Base-by-base conservation (phyloP, 2,329 filamentous ascomycete genomes). In the Aspergillus sojae region DNA sequence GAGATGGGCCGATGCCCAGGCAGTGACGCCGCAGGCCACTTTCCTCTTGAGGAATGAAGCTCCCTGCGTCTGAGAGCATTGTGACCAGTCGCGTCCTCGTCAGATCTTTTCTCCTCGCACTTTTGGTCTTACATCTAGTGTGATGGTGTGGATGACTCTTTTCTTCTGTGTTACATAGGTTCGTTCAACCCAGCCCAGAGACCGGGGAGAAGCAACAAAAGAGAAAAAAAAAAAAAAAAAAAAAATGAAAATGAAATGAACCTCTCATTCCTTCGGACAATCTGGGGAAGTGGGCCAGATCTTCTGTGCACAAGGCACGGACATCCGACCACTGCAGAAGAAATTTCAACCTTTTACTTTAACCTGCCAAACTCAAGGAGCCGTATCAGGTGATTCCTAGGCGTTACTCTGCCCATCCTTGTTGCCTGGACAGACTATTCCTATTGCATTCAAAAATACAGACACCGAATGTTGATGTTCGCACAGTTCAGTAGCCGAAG, bases 251-350 rank as follows among this genome's bases (percentile, higher is more conserved):
- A 41, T 28, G 41, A 56, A 54, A 62, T 45, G 52, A 56, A 21
- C 55, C 48, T 57, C 50, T 61, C 41, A 43, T 36, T 46, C 39
- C 43, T 48, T 19, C 56, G 43, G 53, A 64, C 64, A 69, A 69
- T 69, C 68, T 69, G 68, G 68, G 68, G 68, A 69, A 70, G 68
- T 70, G 68, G 68, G 63, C 65, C 64, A 62, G 65, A 69, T 70
- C 68, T 65, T 63, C 57, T 65, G 55, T 61, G 56, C 56, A 41
- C 58, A 54, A 63, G 63, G 66, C 68, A 68, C 66, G 62, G 66
- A 68, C 65, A 64, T 58, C 48, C 59, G 46, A 39, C 48, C 36
- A 63, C 45, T 58, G 48, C 59, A 60, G 28, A 58, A 53, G 21
- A 65, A 58, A 46, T 43, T n/a, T 39, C 41, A 19, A 45, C 58